Evolutionary conservation across 1,284 basidiomycete species (phyloP).

Genomic region (Tylopilus sp.): DNA sequence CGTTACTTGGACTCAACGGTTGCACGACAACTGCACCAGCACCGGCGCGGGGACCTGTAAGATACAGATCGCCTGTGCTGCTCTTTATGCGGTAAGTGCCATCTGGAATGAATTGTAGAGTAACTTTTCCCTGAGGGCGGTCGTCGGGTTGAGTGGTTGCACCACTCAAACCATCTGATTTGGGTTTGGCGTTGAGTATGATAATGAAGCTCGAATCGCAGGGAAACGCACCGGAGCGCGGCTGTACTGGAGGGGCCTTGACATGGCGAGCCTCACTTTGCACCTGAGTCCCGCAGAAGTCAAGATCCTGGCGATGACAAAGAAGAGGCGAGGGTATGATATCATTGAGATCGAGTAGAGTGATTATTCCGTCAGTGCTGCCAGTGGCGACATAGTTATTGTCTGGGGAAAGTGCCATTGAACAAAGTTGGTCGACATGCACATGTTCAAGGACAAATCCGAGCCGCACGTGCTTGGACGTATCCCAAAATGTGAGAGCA

Average conservation of each 20-base stretch:
- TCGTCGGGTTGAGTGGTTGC: too few species aligned
- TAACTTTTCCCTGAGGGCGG: not conserved
- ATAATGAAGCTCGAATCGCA: too few species aligned
- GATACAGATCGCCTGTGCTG: not conserved
- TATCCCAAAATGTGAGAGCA: conserved; percentile 6
- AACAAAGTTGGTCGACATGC: not conserved
- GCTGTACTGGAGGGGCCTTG: not conserved
- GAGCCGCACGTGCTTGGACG: not conserved
- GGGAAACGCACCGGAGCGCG: not conserved
- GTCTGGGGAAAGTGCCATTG: conserved; percentile 1
- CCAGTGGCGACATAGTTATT: not conserved
- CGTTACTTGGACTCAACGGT: not conserved
- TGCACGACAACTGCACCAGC: not conserved
- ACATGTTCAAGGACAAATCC: not conserved
- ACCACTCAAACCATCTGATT: not conserved
- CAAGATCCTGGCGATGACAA: too few species aligned
- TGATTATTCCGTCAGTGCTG: not conserved
- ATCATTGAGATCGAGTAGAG: not conserved
- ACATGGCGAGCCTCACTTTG: not conserved
- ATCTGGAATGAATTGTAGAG: not conserved
- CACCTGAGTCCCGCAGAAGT: too few species aligned
- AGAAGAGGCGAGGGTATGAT: not conserved
- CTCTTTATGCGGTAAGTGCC: conserved; percentile 3
- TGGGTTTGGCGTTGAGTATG: not conserved
- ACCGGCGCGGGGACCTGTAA: not conserved